Percentiles rank a stretch among this genome's conserved stretches.
Evolutionary conservation across 805 yeast genomes (phyloP).

Genomic region (Barnettozyma pratensis): DNA sequence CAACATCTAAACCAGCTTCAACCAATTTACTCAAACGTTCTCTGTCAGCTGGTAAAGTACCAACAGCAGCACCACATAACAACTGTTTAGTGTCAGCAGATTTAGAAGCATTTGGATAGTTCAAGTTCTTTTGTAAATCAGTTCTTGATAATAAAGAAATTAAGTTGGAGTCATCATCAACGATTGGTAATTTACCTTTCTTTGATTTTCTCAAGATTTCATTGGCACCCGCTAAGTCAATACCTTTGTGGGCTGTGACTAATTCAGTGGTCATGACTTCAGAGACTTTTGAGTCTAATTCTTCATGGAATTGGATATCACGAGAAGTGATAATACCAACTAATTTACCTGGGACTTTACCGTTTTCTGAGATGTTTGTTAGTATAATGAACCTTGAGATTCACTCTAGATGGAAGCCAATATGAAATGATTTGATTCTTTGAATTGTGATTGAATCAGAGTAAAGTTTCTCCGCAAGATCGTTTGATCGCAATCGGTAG

Average conservation of each 20-base stretch:
- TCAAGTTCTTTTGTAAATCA: conserved; percentile 93
- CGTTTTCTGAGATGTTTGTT: conserved; percentile 53
- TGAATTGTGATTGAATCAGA: conserved; percentile 30
- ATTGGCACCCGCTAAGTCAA: conserved; percentile 81
- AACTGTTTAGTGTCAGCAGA: conserved; percentile 90
- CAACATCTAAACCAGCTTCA: conserved; percentile 96
- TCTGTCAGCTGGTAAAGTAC: conserved; percentile 87
- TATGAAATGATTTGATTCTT: not conserved
- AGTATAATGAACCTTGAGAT: conserved; percentile 8
- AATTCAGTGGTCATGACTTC: conserved; percentile 89
- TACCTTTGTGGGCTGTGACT: conserved; percentile 78
- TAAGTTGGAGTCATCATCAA: conserved; percentile 70
- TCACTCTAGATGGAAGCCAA: too few relatives aligned
- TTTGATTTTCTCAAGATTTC: conserved; percentile 85
- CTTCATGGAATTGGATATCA: conserved; percentile 92
- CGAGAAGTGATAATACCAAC: conserved; percentile 95
- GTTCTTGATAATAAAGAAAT: conserved; percentile 90
- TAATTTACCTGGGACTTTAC: conserved; percentile 82
- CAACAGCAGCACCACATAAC: conserved; percentile 97
- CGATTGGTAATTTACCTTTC: conserved; percentile 96
- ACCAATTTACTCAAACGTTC: conserved; percentile 79
- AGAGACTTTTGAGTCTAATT: conserved; percentile 52
- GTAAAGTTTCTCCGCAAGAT: conserved; percentile 78
- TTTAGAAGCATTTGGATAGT: conserved; percentile 92
- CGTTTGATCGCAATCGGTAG: conserved; percentile 97